phyloP scores from a whole-genome alignment of 495 filamentous ascomycete genomes.

The Rostrohypoxylon terebratum region DNA sequence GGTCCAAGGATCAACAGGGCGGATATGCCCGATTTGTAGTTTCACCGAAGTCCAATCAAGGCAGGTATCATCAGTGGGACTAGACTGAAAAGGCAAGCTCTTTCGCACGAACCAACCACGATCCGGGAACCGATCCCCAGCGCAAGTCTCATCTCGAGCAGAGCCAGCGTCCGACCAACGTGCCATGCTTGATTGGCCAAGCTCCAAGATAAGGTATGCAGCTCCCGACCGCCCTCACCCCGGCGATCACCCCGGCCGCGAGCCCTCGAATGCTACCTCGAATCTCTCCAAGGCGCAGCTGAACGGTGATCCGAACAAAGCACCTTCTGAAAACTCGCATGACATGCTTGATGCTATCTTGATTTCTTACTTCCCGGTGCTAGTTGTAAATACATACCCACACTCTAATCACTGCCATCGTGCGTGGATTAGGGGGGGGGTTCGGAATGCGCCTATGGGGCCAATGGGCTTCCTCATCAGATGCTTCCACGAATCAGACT shows the following conservation, averaged over 20 bases:
- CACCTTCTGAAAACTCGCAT: slow-evolving; percentile 42
- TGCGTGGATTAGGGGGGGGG: slow-evolving; percentile 22
- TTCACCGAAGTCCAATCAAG: slow-evolving; percentile 42
- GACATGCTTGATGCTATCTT: slow-evolving; percentile 18
- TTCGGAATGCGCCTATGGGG: slow-evolving; percentile 11
- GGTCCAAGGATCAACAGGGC: not conserved
- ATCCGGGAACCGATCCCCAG: slow-evolving; percentile 15
- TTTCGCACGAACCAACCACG: slow-evolving; percentile 31
- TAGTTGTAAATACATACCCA: slow-evolving; percentile 2
- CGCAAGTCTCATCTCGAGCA: slow-evolving; percentile 24
- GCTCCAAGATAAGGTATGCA: slow-evolving; percentile 38
- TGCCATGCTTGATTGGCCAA: slow-evolving; percentile 42
- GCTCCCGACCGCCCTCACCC: slow-evolving; percentile 14
- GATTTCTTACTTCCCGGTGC: slow-evolving; percentile 12
- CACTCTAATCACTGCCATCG: slow-evolving; percentile 16
- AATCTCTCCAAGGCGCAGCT: slow-evolving; percentile 24
- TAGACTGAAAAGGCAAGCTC: slow-evolving; percentile 37
- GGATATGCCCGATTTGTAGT: slow-evolving; percentile 17
- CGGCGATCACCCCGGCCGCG: slow-evolving; percentile 18
- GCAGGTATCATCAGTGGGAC: slow-evolving; percentile 34
- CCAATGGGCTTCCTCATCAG: slow-evolving; percentile 14
- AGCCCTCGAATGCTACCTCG: slow-evolving; percentile 16
- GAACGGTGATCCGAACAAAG: slow-evolving; percentile 15
- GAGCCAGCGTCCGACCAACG: slow-evolving; percentile 36
- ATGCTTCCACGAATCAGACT: slow-evolving; percentile 12